Evolutionary conservation across 371 early-diverging fungal genomes (phyloP).

Genomic region (Mortierella sp.): DNA sequence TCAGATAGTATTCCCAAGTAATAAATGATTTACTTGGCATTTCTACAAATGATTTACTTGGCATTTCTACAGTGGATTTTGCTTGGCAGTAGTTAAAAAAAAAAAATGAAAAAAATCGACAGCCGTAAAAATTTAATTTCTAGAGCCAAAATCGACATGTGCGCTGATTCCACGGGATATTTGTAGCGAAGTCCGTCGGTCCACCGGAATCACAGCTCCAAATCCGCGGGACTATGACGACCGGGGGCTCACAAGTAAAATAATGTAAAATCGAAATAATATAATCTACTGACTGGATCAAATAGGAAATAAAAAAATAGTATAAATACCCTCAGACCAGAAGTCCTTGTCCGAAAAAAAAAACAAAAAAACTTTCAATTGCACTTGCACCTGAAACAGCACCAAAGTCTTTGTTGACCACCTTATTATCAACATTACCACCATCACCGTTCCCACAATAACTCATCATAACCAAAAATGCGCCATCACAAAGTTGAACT

Average conservation of each 20-base stretch:
- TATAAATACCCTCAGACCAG: conserved; percentile 1
- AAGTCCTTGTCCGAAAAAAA: neutral
- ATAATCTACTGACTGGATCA: neutral
- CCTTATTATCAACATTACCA: neutral
- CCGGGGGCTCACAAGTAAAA: neutral
- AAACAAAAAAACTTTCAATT: neutral
- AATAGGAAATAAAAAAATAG: neutral
- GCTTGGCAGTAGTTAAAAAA: too few species aligned
- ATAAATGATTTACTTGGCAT: too few species aligned
- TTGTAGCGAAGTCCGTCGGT: neutral
- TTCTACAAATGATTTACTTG: too few species aligned
- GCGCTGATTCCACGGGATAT: neutral
- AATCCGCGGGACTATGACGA: neutral
- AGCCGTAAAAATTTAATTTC: neutral
- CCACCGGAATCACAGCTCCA: neutral
- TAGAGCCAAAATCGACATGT: neutral
- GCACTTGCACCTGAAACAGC: neutral
- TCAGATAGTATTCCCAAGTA: too few species aligned
- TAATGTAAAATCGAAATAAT: neutral
- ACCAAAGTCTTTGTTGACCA: neutral
- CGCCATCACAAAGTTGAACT: conserved; percentile 4
- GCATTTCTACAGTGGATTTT: too few species aligned
- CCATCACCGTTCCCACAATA: neutral
- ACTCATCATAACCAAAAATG: conserved; percentile 13
- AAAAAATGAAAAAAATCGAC: too few species aligned